These are phyloP conservation scores for Leccinellum albellum DNA, from an alignment of 768 basidiomycete species.

Conservation along the genomic window DNA sequence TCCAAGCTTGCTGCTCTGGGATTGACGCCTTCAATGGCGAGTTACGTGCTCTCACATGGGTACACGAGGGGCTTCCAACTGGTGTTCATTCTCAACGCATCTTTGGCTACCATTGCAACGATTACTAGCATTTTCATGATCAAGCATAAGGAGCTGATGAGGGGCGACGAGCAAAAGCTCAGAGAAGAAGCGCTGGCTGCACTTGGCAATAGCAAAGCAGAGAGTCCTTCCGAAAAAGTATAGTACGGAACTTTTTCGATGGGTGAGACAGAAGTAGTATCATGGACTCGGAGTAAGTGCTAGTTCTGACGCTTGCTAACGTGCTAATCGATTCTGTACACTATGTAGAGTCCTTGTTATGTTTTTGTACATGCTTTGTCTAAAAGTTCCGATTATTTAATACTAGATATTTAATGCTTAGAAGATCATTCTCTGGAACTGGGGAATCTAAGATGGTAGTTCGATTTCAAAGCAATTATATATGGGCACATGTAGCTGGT, in stretches of 20 bases:
- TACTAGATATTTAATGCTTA: neutral
- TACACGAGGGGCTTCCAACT: conserved; percentile 55
- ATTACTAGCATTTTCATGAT: conserved; percentile 56
- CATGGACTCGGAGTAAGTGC: conserved; percentile 1
- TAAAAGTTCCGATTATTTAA: neutral
- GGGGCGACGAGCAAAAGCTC: conserved; percentile 53
- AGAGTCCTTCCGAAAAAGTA: conserved; percentile 1
- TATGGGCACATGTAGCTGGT: neutral
- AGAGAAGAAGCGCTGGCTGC: conserved; percentile 35
- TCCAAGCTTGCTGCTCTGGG: conserved; percentile 32
- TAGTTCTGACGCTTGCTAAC: neutral
- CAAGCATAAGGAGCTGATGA: conserved; percentile 54
- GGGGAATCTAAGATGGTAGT: neutral
- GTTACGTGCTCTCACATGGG: conserved; percentile 42
- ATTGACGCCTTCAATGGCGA: conserved; percentile 36
- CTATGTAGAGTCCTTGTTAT: neutral
- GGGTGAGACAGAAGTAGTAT: neutral
- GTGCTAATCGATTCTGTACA: neutral
- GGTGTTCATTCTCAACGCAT: conserved; percentile 61
- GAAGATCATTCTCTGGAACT: neutral
- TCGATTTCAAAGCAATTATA: neutral
- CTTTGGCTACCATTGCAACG: conserved; percentile 51
- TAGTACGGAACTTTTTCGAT: neutral
- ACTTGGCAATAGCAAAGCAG: neutral
- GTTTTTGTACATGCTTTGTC: neutral